Evolutionary conservation across 768 basidiomycete species (phyloP).

Genomic region (Rickenella mellea): DNA sequence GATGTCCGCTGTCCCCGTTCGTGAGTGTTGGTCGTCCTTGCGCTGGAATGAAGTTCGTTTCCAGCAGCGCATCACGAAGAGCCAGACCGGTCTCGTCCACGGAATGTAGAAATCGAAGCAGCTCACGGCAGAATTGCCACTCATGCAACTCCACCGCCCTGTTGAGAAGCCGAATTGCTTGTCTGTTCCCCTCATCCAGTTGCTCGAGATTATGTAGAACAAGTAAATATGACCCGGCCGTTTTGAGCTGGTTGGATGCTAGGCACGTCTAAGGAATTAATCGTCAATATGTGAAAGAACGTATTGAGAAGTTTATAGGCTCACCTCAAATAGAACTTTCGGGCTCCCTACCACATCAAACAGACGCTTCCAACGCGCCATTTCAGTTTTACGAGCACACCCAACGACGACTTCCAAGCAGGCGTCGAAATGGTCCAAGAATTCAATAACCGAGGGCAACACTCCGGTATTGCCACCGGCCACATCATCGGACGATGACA

Average conservation of each 20-base stretch:
- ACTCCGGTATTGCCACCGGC: slow-evolving; percentile 24
- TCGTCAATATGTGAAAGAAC: background rate
- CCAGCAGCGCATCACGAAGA: slow-evolving; percentile 49
- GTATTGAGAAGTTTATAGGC: slow-evolving; percentile 10
- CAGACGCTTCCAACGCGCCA: slow-evolving; percentile 79
- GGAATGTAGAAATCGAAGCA: slow-evolving; percentile 86
- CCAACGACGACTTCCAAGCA: slow-evolving; percentile 89
- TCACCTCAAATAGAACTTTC: slow-evolving; percentile 82
- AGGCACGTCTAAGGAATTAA: slow-evolving; percentile 54
- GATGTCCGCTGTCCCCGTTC: no score
- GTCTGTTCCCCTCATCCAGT: slow-evolving; percentile 63
- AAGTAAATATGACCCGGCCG: slow-evolving; percentile 86
- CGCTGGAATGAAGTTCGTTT: slow-evolving; percentile 30
- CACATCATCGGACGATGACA: slow-evolving; percentile 10
- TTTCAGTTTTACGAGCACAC: slow-evolving; percentile 93
- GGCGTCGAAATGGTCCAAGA: slow-evolving; percentile 90
- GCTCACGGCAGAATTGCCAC: slow-evolving; percentile 86
- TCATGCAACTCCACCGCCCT: slow-evolving; percentile 71
- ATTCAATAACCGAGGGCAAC: slow-evolving; percentile 69
- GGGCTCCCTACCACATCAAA: slow-evolving; percentile 91
- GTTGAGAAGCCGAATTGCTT: slow-evolving; percentile 73
- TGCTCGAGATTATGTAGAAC: slow-evolving; percentile 92
- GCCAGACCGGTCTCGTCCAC: slow-evolving; percentile 81
- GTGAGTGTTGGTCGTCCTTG: no score
- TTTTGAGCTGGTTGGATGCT: slow-evolving; percentile 61